A percentile compares a stretch with the other conserved stretches of the same genome.
These are phyloP conservation scores for Coix lacrymajobi DNA, from an alignment of 176 grass and related monocot genomes.

Conservation along the genomic window DNA sequence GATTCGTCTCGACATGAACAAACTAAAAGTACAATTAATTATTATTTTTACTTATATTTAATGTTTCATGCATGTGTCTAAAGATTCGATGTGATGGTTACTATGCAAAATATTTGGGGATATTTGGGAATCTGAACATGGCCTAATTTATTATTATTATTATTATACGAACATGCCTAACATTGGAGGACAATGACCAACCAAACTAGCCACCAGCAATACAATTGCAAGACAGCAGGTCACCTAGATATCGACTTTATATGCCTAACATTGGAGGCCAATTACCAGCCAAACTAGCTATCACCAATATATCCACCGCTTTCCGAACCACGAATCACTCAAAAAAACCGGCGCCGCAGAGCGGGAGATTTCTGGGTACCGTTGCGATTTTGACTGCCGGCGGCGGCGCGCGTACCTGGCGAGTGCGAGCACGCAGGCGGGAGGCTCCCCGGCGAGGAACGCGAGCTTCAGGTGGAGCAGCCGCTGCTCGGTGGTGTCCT, in stretches of 20 bases:
- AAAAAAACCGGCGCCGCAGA: neutral
- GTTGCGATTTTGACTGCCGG: neutral
- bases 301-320: neutral
- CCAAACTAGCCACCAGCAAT: neutral
- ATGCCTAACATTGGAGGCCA: neutral
- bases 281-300: neutral
- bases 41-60: too few relatives aligned
- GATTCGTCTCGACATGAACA: too few relatives aligned
- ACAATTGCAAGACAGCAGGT: neutral
- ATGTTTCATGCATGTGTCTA: too few relatives aligned
- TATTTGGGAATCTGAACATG: too few relatives aligned
- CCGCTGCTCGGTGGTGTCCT: neutral
- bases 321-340: neutral
- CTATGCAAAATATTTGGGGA: too few relatives aligned
- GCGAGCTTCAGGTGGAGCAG: constrained; percentile 63
- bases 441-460: constrained; percentile 59
- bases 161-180: neutral
- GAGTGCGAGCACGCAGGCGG: constrained; percentile 53
- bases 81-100: too few relatives aligned
- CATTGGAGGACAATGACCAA: neutral
- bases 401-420: constrained; percentile 45
- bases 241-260: neutral
- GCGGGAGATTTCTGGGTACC: neutral
- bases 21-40: too few relatives aligned
- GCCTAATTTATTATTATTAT: too few relatives aligned